Conservation (phyloP, 1,284 basidiomycete species). For the Lentinus polychrous region DNA sequence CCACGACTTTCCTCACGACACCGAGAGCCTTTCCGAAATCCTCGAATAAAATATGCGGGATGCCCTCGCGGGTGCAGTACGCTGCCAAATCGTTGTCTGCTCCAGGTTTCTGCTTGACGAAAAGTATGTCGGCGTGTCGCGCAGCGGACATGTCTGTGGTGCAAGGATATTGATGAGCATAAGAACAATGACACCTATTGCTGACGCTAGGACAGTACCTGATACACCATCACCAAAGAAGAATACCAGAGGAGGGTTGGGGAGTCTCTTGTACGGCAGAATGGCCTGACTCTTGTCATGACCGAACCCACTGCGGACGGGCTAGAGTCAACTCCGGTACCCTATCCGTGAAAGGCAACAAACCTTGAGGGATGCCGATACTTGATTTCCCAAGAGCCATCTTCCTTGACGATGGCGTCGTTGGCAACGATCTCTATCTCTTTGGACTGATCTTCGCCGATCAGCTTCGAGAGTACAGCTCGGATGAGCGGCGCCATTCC, state of each 20-base stretch:
- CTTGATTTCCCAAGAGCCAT: conserved; percentile 79
- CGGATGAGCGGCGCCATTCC: conserved; percentile 92
- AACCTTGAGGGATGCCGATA: conserved; percentile 85
- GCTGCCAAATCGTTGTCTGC: conserved; percentile 81
- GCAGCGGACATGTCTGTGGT: conserved; percentile 81
- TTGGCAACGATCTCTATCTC: conserved; percentile 89
- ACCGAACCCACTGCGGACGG: too few relatives aligned
- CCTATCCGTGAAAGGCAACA: conserved; percentile 9
- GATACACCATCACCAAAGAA: conserved; percentile 96
- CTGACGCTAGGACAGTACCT: conserved; percentile 38
- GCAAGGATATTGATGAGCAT: neutral
- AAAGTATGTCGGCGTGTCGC: conserved; percentile 81
- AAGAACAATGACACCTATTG: neutral
- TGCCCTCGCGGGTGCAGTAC: conserved; percentile 67
- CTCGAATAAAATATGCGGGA: conserved; percentile 61
- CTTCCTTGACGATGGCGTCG: conserved; percentile 59
- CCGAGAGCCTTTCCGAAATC: conserved; percentile 57
- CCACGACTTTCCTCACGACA: conserved; percentile 57
- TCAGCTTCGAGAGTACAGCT: conserved; percentile 73
- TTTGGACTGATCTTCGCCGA: conserved; percentile 66
- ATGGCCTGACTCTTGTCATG: conserved; percentile 94
- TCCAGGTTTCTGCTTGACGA: conserved; percentile 77
- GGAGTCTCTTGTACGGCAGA: conserved; percentile 72
- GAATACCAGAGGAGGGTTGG: conserved; percentile 74
- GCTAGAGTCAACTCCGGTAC: conserved; percentile 28